Evolutionary conservation across 2,329 filamentous ascomycete genomes (phyloP).

Genomic region (Hypoxylon sp.): DNA sequence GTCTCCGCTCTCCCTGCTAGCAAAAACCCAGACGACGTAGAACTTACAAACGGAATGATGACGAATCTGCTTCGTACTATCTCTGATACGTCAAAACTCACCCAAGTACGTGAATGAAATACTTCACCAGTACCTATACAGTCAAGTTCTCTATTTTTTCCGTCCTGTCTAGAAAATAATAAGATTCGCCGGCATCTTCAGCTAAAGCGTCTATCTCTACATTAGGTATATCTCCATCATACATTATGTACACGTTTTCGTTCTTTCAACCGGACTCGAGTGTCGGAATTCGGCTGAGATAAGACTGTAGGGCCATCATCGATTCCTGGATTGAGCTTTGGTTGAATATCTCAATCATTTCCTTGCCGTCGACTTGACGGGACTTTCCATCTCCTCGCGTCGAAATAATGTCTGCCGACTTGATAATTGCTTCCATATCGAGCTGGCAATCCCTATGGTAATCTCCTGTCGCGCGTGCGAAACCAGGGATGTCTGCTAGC

Average conservation of each 20-base stretch:
- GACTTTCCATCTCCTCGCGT: neutral
- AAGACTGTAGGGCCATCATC: constrained; percentile 23
- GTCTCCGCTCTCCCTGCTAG: neutral
- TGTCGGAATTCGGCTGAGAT: constrained; percentile 1
- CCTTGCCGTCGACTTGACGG: neutral
- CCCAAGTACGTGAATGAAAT: neutral
- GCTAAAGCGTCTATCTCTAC: constrained; percentile 16
- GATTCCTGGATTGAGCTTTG: constrained; percentile 13
- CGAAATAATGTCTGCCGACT: constrained; percentile 27
- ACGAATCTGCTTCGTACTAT: constrained; percentile 1
- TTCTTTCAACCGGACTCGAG: neutral
- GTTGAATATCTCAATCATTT: constrained; percentile 17
- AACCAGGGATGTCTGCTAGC: constrained; percentile 19
- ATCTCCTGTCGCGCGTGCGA: constrained; percentile 17
- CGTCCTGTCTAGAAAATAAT: constrained; percentile 3
- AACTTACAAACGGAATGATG: neutral
- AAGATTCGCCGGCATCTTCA: constrained; percentile 1
- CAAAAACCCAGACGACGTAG: neutral
- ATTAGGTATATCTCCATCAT: neutral
- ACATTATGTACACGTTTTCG: constrained; percentile 2
- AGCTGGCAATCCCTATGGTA: constrained; percentile 39
- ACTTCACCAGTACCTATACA: neutral
- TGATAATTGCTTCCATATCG: constrained; percentile 43
- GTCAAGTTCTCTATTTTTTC: neutral
- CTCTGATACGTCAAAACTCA: neutral